Evolutionary conservation across 2,329 filamentous ascomycete species (phyloP), one percentile per base, ranked within the genome.

Genomic region (Penicillium sp.): DNA sequence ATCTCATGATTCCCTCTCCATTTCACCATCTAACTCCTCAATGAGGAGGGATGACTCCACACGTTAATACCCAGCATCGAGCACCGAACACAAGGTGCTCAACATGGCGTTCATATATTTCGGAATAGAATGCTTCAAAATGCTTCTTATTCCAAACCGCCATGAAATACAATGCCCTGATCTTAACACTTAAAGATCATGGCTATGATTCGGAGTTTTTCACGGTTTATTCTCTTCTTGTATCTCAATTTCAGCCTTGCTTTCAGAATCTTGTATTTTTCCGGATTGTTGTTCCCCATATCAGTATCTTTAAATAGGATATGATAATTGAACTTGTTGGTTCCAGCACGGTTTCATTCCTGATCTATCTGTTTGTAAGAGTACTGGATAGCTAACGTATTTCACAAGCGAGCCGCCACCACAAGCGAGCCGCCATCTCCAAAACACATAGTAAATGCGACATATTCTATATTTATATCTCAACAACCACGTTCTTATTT

Each of bases 1-100:
- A 47, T 23, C 31, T 25, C 23, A 39, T n/a, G 21, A 25, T 16
- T 27, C 23, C 23, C 23, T 27, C 41, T 36, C 16, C 19, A 49
- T 50, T 23, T 36, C 40, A 41, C n/a, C 29, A 41, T 41, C 44
- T 27, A 45, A 31, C 29, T 44, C 41, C 49, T 40, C 23, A 21
- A n/a, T 38, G 52, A 55, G 52, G 55, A 58, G 21, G 60, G 60
- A 65, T 64, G 62, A 60, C 60, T 64, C 59, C 50, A 55, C 55
- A 48, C 65, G 60, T 65, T 65, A 65, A 66, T 66, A 66, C 63
- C 64, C 64, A 61, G 60, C 59, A 65, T 63, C 58, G 56, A 57
- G 61, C 51, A 60, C 53, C 45, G 46, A 59, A 55, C 51, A 50
- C 56, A 50, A 45, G 53, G 59, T 52, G 57, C 59, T 50, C 50